Percentiles rank a stretch among this genome's conserved stretches.
These are phyloP conservation scores for Leishmania aethiopica DNA, from an alignment of 208 protist genomes.

Conservation along the genomic window DNA sequence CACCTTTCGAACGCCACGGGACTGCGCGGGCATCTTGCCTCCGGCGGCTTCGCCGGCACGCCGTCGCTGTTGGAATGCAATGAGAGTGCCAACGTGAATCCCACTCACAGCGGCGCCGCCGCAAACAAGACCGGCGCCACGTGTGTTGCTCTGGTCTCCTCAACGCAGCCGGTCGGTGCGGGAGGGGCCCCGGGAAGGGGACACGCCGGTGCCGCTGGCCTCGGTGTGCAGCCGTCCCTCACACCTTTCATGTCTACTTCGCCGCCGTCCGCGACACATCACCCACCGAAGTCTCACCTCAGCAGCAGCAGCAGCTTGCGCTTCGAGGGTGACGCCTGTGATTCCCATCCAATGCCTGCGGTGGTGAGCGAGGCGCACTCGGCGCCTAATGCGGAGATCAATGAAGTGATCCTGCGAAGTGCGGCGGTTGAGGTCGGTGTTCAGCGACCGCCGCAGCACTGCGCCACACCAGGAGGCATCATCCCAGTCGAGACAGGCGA, in stretches of 20 bases:
- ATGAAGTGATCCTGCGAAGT: not conserved
- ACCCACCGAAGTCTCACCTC: constrained; percentile 7
- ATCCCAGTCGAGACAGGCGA: not conserved
- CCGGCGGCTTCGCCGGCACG: not conserved
- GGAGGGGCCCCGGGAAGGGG: not conserved
- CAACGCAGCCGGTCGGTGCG: not conserved
- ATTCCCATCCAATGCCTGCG: constrained; percentile 17
- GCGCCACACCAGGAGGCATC: constrained; percentile 5
- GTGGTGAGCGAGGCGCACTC: not conserved
- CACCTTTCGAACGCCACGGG: not conserved
- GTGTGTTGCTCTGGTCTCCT: not conserved
- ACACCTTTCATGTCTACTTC: not conserved
- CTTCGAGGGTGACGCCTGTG: constrained; percentile 10
- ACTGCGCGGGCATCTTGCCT: not conserved
- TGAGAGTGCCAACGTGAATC: not conserved
- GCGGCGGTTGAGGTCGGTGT: not conserved
- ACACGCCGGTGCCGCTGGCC: not conserved
- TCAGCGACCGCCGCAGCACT: constrained; percentile 2
- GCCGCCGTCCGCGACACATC: not conserved
- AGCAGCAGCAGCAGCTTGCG: constrained; percentile 13
- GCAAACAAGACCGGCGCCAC: not conserved
- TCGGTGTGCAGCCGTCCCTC: not conserved
- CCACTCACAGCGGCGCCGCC: not conserved
- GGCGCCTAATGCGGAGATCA: not conserved
- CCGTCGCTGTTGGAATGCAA: not conserved